Evolutionary conservation across 208 protist genomes (phyloP), one percentile per base, ranked within the genome.

Genomic region (Blastocrithidia nonstop): DNA sequence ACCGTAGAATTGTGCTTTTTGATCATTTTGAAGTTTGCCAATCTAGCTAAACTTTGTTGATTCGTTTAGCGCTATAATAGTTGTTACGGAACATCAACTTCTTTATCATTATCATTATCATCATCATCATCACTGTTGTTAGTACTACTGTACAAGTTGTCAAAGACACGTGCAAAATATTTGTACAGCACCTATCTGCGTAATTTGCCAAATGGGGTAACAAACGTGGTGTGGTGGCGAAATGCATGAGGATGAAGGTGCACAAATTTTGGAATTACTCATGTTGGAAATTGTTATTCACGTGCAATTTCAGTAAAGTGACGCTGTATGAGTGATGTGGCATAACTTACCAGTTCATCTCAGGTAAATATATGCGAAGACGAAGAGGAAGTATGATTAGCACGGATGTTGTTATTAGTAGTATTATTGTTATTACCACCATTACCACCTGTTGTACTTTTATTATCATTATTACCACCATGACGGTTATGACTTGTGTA

Each of bases 241-340:
- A 93, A 93, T 6, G 80, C 42, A 40, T 93, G 84, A 6, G 84
- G 84, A 43, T 93, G 77, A n/a, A 89, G 50, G 54, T 93, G 84
- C 5, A 93, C 60, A 32, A 61, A 70, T 24, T 39, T 27, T 1
- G 76, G 73, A 8, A 84, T 59, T 29, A 84, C 63, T 8, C 75
- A 83, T 5, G 54, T 65, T 49, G 68, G 76, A 32, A 93, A 57
- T 24, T 71, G 24, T 39, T 75, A 45, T 31, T 72, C 61, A 24
- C 66, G 28, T 0, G 43, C 72, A 28, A 93, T 76, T 26, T 41
- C 23, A 7, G 41, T 40, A 31, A 93, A 65, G 37, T 89, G 80
- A 3, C 53, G 45, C 27, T 66, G 44, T 21, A 93, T 64, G 20
- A 93, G 44, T n/a, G 55, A 48, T 2, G 55, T 57, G 1, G 68